phyloP scores from a whole-genome alignment of 2,329 filamentous ascomycete species.

The Monosporascus sp. region DNA sequence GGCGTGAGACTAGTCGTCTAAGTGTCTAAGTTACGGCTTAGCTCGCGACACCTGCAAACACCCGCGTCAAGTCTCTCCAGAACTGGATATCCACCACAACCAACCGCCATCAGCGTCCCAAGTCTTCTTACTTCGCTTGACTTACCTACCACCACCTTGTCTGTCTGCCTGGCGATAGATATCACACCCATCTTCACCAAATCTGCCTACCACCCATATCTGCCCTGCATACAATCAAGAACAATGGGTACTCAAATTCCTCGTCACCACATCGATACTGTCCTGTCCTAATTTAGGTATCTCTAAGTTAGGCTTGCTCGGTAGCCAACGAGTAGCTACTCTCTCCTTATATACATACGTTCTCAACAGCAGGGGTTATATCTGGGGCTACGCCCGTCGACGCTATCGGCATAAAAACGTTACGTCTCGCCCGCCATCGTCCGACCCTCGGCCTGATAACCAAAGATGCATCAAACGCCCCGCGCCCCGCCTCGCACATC shows the following conservation, averaged over 20 bases:
- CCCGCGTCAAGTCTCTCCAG: slow-evolving; percentile 20
- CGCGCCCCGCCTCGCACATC: slow-evolving; percentile 67
- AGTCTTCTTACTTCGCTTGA: not conserved
- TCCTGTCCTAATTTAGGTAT: not conserved
- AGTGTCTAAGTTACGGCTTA: slow-evolving; percentile 4
- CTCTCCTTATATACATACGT: not conserved
- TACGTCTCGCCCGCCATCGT: not conserved
- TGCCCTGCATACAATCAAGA: not conserved
- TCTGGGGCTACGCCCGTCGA: not conserved
- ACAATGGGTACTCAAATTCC: not conserved
- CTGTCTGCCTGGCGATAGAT: not conserved
- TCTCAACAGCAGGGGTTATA: too few relatives aligned
- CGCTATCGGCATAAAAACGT: not conserved
- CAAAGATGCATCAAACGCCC: slow-evolving; percentile 83
- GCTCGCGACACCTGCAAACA: slow-evolving; percentile 22
- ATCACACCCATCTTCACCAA: not conserved
- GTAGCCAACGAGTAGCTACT: not conserved
- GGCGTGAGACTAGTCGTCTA: not conserved
- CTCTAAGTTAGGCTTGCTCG: not conserved
- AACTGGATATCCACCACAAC: not conserved
- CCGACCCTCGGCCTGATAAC: slow-evolving; percentile 8
- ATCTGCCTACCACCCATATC: not conserved
- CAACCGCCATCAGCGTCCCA: not conserved
- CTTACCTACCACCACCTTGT: not conserved
- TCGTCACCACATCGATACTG: not conserved